phyloP scores from a whole-genome alignment of 2,329 filamentous ascomycete species.

The Hansfordia pulvinata region DNA sequence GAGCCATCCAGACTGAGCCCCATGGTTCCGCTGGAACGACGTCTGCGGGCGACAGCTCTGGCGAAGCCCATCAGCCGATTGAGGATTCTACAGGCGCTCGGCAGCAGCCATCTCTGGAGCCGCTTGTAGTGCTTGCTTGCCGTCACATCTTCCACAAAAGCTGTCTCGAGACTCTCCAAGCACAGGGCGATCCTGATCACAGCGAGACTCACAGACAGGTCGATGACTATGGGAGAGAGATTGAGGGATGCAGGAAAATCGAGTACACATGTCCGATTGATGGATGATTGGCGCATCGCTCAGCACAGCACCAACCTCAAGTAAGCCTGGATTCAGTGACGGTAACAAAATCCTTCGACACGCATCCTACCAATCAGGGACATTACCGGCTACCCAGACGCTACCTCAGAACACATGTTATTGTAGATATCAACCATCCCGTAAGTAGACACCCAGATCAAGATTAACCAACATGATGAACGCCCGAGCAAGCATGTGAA shows the following conservation, averaged over 20 bases:
- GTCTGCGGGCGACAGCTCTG: slow-evolving; percentile 19
- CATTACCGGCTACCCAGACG: too few species aligned
- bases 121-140: slow-evolving; percentile 55
- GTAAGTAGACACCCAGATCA: too few species aligned
- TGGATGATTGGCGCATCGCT: slow-evolving; percentile 22
- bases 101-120: slow-evolving; percentile 40
- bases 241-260: slow-evolving; percentile 16
- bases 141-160: slow-evolving; percentile 57
- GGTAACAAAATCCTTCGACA: too few species aligned
- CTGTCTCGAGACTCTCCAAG: slow-evolving; percentile 54
- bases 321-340: too few species aligned
- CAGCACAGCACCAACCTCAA: not conserved
- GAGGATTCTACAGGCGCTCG: slow-evolving; percentile 18
- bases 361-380: too few species aligned
- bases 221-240: not conserved
- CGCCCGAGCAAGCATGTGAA: too few species aligned
- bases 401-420: too few species aligned
- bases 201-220: slow-evolving; percentile 6
- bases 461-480: too few species aligned
- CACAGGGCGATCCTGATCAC: slow-evolving; percentile 31
- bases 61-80: slow-evolving; percentile 21
- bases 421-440: too few species aligned
- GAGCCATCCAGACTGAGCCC: slow-evolving; percentile 34
- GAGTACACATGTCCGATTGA: slow-evolving; percentile 45
- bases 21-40: slow-evolving; percentile 3